Conservation (phyloP, 805 yeast species). For the Metschnikowia sp. region DNA sequence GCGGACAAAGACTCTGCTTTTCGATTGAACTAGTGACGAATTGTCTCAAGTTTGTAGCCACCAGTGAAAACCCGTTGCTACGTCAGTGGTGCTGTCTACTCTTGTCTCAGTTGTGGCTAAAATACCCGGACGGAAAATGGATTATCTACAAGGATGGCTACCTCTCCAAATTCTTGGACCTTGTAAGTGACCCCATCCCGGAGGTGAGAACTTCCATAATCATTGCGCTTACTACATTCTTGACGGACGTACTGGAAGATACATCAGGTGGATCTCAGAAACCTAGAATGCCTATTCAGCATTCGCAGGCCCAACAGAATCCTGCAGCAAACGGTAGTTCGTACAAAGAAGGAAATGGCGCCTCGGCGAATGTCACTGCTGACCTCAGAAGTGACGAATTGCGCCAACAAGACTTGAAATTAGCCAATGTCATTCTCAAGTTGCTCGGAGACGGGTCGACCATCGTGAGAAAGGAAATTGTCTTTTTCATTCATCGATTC, state of each 20-base stretch:
- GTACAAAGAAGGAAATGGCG: slow-evolving; percentile 3
- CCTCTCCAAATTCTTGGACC: slow-evolving; percentile 49
- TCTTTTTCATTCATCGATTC: slow-evolving; percentile 71
- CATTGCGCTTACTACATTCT: slow-evolving; percentile 65
- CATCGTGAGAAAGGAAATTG: slow-evolving; percentile 80
- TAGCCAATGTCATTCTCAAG: slow-evolving; percentile 65
- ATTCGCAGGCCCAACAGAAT: slow-evolving; percentile 14
- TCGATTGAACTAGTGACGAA: slow-evolving; percentile 69
- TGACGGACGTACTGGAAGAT: slow-evolving; percentile 44
- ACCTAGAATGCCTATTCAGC: slow-evolving; percentile 8
- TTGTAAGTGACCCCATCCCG: slow-evolving; percentile 86
- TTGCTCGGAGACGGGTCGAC: slow-evolving; percentile 86
- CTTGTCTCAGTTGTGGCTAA: slow-evolving; percentile 71
- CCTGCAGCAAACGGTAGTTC: slow-evolving; percentile 10
- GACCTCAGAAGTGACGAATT: slow-evolving; percentile 45
- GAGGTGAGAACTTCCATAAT: slow-evolving; percentile 88
- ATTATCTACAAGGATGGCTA: slow-evolving; percentile 64
- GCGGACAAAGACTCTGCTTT: slow-evolving; percentile 78
- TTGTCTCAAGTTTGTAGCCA: slow-evolving; percentile 60
- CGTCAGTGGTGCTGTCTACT: slow-evolving; percentile 91
- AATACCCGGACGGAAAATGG: slow-evolving; percentile 71
- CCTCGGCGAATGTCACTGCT: slow-evolving; percentile 16
- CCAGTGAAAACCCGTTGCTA: slow-evolving; percentile 77
- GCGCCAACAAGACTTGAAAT: slow-evolving; percentile 63
- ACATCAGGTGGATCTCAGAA: slow-evolving; percentile 17